Evolutionary conservation across 495 filamentous ascomycete species (phyloP).

Genomic region (Lasiosphaeria ovina): DNA sequence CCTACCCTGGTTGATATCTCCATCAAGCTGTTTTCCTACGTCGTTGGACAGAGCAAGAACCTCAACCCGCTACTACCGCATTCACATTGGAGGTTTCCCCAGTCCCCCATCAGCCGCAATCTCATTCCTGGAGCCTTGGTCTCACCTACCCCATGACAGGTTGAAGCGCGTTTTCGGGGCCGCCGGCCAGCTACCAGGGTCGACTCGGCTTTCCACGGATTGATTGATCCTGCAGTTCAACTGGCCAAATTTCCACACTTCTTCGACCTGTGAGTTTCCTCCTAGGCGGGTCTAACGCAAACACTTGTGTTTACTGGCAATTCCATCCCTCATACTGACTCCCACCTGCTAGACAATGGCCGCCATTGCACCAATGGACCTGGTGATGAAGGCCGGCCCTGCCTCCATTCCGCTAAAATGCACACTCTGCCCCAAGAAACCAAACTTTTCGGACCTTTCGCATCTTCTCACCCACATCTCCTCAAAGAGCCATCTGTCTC

Average conservation of each 20-base stretch:
- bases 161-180: neutral
- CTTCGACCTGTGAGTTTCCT: constrained; percentile 21
- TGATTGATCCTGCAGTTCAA: constrained; percentile 21
- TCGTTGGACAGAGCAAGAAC: neutral
- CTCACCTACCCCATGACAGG: constrained; percentile 16
- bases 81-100: neutral
- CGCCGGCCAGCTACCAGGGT: too few species aligned
- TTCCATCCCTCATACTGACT: constrained; percentile 15
- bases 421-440: constrained; percentile 73
- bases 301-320: constrained; percentile 5
- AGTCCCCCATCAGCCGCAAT: neutral
- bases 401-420: constrained; percentile 63
- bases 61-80: neutral
- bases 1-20: neutral
- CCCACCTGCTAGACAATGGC: constrained; percentile 33
- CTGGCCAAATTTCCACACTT: neutral
- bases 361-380: constrained; percentile 33
- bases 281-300: constrained; percentile 12
- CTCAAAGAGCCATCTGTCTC: constrained; percentile 79
- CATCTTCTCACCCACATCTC: constrained; percentile 85
- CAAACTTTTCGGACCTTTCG: constrained; percentile 80
- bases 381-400: constrained; percentile 17
- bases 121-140: constrained; percentile 1
- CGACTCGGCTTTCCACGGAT: neutral
- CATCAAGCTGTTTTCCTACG: neutral